Conservation (phyloP, 2,329 filamentous ascomycete species). For the Rugonectria rugulosa region DNA sequence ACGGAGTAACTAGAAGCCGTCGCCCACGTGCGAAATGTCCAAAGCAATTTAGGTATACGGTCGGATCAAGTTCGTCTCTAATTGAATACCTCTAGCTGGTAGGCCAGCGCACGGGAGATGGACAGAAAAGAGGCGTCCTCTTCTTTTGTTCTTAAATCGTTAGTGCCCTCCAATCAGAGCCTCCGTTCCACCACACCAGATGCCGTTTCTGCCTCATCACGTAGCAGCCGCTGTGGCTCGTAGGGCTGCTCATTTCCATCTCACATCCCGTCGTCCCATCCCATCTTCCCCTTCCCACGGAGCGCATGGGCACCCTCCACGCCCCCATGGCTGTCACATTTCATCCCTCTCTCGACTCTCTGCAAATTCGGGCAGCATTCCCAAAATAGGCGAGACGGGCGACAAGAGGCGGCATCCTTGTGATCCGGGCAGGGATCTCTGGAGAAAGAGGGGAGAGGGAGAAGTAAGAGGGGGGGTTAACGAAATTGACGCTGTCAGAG, state of each 20-base stretch:
- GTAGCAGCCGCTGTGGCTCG: slow-evolving; percentile 25
- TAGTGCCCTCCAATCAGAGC: neutral
- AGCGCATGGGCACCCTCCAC: slow-evolving; percentile 2
- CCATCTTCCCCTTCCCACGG: too few relatives aligned
- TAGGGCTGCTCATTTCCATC: slow-evolving; percentile 28
- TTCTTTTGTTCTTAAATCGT: neutral
- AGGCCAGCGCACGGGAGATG: neutral
- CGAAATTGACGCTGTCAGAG: slow-evolving; percentile 14
- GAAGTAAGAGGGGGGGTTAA: slow-evolving; percentile 18
- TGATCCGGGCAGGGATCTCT: slow-evolving; percentile 7
- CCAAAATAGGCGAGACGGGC: slow-evolving; percentile 32
- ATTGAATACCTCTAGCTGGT: too few relatives aligned
- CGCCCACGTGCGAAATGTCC: neutral
- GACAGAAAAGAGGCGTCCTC: slow-evolving; percentile 2
- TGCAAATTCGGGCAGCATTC: neutral
- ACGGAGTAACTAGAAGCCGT: too few relatives aligned
- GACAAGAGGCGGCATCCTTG: slow-evolving; percentile 5
- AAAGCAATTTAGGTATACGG: neutral
- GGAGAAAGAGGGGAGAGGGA: neutral
- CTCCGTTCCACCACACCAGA: neutral
- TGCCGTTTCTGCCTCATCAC: neutral
- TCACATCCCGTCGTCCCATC: neutral
- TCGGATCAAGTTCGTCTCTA: too few relatives aligned
- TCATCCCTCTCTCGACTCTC: neutral
- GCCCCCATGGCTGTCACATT: neutral